These are phyloP conservation scores for Leccinum incarnatum DNA, from an alignment of 768 basidiomycete species.

Conservation along the genomic window DNA sequence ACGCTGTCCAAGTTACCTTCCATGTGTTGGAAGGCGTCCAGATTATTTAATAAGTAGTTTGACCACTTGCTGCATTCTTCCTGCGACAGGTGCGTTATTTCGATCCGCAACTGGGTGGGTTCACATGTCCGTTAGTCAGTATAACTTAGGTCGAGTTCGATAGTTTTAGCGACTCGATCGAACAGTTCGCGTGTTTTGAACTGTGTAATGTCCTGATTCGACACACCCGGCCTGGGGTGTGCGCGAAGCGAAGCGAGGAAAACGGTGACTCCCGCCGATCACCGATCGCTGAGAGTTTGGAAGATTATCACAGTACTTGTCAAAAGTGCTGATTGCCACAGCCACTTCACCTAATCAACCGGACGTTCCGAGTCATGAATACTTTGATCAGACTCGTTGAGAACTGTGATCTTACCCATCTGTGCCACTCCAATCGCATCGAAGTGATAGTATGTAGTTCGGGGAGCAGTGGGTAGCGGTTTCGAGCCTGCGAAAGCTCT, in stretches of 20 bases:
- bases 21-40: conserved; percentile 71
- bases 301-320: conserved; percentile 58
- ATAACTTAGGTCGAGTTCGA: conserved; percentile 47
- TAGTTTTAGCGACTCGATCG: conserved; percentile 65
- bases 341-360: conserved; percentile 64
- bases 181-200: conserved; percentile 76
- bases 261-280: conserved; percentile 78
- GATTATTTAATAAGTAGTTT: conserved; percentile 53
- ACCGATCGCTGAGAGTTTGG: conserved; percentile 63
- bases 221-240: conserved; percentile 74
- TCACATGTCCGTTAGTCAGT: too few species aligned
- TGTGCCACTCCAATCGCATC: too few species aligned
- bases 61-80: conserved; percentile 43
- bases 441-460: too few species aligned
- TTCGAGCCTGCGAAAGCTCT: too few species aligned
- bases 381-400: too few species aligned
- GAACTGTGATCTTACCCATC: too few species aligned
- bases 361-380: too few species aligned
- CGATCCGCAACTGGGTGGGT: conserved; percentile 25
- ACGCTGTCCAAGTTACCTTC: conserved; percentile 48
- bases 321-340: conserved; percentile 72
- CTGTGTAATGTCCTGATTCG: conserved; percentile 64
- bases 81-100: conserved; percentile 88
- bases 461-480: too few species aligned
- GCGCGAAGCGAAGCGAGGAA: conserved; percentile 87